Percentiles rank a stretch among this genome's conserved stretches.
phyloP scores from a whole-genome alignment of 1,139 yeast species.

The Zygosaccharomyces sapae region DNA sequence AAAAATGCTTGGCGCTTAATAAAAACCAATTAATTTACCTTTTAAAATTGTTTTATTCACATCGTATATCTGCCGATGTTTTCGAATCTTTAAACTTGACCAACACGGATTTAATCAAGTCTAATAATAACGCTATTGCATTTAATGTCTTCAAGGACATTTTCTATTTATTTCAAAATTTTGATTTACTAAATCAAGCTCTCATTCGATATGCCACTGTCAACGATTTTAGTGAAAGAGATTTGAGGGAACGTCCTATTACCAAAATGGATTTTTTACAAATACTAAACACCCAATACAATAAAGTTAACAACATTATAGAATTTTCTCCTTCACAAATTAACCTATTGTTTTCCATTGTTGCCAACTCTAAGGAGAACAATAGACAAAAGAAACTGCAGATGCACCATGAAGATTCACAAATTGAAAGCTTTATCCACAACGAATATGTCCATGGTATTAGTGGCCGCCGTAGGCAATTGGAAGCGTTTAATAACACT shows the following conservation, averaged over 20 bases:
- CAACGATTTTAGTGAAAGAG: conserved; percentile 29
- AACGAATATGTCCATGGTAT: conserved; percentile 30
- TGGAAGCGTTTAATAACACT: conserved; percentile 36
- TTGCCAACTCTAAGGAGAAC: conserved; percentile 34
- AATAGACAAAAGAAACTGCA: conserved; percentile 18
- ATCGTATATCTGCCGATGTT: conserved; percentile 37
- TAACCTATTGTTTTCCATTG: conserved; percentile 38
- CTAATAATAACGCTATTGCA: conserved; percentile 34
- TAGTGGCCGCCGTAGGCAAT: conserved; percentile 19
- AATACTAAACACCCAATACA: conserved; percentile 36
- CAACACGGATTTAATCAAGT: conserved; percentile 29
- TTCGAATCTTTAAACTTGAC: conserved; percentile 36
- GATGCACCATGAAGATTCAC: conserved; percentile 28
- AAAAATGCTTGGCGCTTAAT: conserved; percentile 32
- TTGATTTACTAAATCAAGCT: conserved; percentile 40
- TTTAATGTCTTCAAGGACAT: conserved; percentile 39
- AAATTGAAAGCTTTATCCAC: conserved; percentile 31
- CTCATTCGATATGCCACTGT: conserved; percentile 35
- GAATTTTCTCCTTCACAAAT: conserved; percentile 42
- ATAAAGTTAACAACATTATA: conserved; percentile 39
- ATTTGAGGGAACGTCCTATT: conserved; percentile 30
- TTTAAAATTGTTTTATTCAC: conserved; percentile 36
- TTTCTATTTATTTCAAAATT: conserved; percentile 38
- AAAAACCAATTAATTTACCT: conserved; percentile 37
- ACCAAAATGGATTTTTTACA: conserved; percentile 38